phyloP scores from a whole-genome alignment of 1,284 basidiomycete species.

The Pascua guehoae region DNA sequence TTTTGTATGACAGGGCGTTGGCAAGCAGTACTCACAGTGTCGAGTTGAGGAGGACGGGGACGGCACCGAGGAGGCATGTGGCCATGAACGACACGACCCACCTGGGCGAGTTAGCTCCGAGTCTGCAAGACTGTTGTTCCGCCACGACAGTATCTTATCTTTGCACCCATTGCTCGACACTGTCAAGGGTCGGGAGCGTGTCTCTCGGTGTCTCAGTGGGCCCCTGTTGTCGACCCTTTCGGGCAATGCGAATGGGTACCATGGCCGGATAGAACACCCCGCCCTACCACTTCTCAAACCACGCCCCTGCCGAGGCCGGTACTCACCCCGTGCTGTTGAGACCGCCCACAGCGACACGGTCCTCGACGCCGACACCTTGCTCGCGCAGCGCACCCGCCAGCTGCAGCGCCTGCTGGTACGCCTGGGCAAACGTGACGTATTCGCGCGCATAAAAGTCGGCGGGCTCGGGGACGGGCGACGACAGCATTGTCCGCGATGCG shows the following conservation, averaged over 20 bases:
- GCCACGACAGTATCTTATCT: no score
- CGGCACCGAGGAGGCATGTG: conserved; percentile 35
- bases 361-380: conserved; percentile 28
- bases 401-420: conserved; percentile 18
- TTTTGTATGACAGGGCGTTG: background rate
- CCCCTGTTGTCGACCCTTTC: no score
- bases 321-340: conserved; percentile 36
- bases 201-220: no score
- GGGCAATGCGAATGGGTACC: no score
- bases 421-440: conserved; percentile 27
- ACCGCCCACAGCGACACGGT: conserved; percentile 35
- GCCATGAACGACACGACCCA: conserved; percentile 37
- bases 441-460: conserved; percentile 4
- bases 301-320: conserved; percentile 12
- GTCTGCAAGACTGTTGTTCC: no score
- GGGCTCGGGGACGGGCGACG: conserved; percentile 1
- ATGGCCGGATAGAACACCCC: no score
- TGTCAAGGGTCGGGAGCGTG: no score
- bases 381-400: conserved; percentile 32
- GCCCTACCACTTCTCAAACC: no score
- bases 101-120: background rate
- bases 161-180: no score
- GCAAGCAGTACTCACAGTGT: conserved; percentile 30
- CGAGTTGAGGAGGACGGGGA: conserved; percentile 37
- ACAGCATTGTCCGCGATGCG: background rate